phyloP scores from a whole-genome alignment of 2,329 filamentous ascomycete genomes.

The Akanthomyces uredinophilus region DNA sequence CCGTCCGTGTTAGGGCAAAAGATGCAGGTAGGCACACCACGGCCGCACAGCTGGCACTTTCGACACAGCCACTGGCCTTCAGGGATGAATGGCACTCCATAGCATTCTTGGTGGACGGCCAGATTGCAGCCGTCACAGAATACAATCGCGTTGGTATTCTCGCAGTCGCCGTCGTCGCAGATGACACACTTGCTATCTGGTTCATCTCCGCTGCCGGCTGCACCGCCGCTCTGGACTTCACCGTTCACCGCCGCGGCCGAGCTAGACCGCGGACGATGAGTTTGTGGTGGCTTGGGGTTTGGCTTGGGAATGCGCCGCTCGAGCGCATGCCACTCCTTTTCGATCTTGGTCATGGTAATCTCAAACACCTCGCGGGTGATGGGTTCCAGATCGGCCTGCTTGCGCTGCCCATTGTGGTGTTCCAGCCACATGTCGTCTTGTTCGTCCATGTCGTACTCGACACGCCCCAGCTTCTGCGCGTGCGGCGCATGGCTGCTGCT shows the following conservation, averaged over 20 bases:
- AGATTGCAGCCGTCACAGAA: slow-evolving; percentile 98
- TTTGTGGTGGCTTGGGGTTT: slow-evolving; percentile 93
- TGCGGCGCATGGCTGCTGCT: slow-evolving; percentile 19
- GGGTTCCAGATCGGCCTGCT: slow-evolving; percentile 66
- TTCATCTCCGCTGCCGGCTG: slow-evolving; percentile 54
- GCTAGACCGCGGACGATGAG: slow-evolving; percentile 85
- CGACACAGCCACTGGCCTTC: slow-evolving; percentile 98
- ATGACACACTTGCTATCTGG: slow-evolving; percentile 97
- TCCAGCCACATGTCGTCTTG: slow-evolving; percentile 97
- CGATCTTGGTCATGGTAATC: slow-evolving; percentile 97
- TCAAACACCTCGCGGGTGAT: slow-evolving; percentile 95
- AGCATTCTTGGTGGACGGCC: slow-evolving; percentile 97
- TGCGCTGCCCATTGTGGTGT: slow-evolving; percentile 72
- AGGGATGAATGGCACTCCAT: slow-evolving; percentile 96
- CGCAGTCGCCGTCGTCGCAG: slow-evolving; percentile 98
- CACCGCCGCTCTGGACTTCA: slow-evolving; percentile 62
- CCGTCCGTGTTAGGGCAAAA: slow-evolving; percentile 98
- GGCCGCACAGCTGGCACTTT: slow-evolving; percentile 92
- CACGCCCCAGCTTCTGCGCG: slow-evolving; percentile 59
- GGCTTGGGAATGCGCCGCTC: slow-evolving; percentile 97
- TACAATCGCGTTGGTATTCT: slow-evolving; percentile 98
- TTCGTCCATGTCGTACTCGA: slow-evolving; percentile 99
- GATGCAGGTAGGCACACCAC: slow-evolving; percentile 89
- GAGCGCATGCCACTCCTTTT: slow-evolving; percentile 95
- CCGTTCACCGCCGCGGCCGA: slow-evolving; percentile 94